phyloP scores from a whole-genome alignment of 2,329 filamentous ascomycete genomes.

The Aureobasidium pullulans region DNA sequence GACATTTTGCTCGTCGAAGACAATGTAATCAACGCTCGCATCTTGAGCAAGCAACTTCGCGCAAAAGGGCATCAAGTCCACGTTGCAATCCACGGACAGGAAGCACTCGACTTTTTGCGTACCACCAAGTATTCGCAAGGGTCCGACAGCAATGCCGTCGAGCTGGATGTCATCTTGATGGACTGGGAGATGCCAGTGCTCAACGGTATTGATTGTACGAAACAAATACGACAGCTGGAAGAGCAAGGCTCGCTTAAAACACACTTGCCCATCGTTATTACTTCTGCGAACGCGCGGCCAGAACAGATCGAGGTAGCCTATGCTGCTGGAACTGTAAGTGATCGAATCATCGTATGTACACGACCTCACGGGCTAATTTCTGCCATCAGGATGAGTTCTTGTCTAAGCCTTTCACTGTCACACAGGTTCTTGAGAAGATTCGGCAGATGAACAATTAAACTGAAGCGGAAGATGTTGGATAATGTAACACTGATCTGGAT shows the following conservation, averaged over 20 bases:
- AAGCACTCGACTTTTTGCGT: slow-evolving; percentile 20
- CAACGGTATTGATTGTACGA: slow-evolving; percentile 69
- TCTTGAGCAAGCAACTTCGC: slow-evolving; percentile 22
- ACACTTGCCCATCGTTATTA: slow-evolving; percentile 67
- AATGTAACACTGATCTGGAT: no score
- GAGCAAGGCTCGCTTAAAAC: slow-evolving; percentile 51
- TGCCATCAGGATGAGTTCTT: slow-evolving; percentile 21
- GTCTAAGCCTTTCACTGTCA: slow-evolving; percentile 29
- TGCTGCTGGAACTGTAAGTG: slow-evolving; percentile 58
- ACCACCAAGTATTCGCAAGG: slow-evolving; percentile 9
- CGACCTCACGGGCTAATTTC: no score
- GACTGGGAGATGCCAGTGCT: slow-evolving; percentile 79
- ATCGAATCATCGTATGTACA: background rate
- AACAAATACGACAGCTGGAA: slow-evolving; percentile 63
- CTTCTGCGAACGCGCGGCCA: slow-evolving; percentile 70
- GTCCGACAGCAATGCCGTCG: background rate
- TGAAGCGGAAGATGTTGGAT: background rate
- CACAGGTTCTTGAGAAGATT: slow-evolving; percentile 9
- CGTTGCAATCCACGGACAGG: slow-evolving; percentile 21
- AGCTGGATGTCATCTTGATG: slow-evolving; percentile 56
- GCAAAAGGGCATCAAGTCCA: slow-evolving; percentile 20
- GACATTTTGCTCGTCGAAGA: slow-evolving; percentile 22
- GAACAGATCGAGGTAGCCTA: slow-evolving; percentile 67
- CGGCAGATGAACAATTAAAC: background rate
- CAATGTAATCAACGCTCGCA: slow-evolving; percentile 24